phyloP scores from a whole-genome alignment of 2,329 filamentous ascomycete genomes.

The Penicillium janthinellum region DNA sequence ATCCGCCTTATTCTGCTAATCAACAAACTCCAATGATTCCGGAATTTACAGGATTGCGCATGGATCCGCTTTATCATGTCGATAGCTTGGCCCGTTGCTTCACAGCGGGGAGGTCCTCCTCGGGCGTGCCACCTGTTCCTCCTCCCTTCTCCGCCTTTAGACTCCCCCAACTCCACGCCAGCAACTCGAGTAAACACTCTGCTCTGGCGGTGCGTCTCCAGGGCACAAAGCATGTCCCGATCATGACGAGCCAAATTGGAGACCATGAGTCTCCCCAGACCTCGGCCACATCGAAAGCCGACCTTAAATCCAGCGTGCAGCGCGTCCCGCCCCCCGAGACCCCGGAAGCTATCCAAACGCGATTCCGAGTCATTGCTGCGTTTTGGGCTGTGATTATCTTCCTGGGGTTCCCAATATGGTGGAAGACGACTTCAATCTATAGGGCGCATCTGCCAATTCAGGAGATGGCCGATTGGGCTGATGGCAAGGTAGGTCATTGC shows the following conservation, averaged over 20 bases:
- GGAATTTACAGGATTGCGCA: neutral
- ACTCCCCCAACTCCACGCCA: conserved; percentile 14
- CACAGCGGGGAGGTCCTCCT: neutral
- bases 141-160: conserved; percentile 25
- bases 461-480: conserved; percentile 88
- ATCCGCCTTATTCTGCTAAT: neutral
- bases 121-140: conserved; percentile 10
- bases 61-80: neutral
- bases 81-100: neutral
- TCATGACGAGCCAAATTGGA: conserved; percentile 40
- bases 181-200: conserved; percentile 15
- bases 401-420: conserved; percentile 91
- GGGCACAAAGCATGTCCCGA: conserved; percentile 36
- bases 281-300: conserved; percentile 13
- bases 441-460: conserved; percentile 79
- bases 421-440: conserved; percentile 90
- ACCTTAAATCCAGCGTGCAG: conserved; percentile 26
- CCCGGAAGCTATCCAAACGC: conserved; percentile 66
- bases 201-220: conserved; percentile 10
- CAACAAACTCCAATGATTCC: neutral
- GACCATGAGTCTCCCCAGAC: conserved; percentile 33
- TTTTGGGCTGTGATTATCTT: conserved; percentile 88
- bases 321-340: conserved; percentile 75
- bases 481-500: conserved; percentile 69
- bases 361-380: conserved; percentile 75